A percentile compares a stretch with the other conserved stretches of the same genome.
phyloP scores from a whole-genome alignment of 2,329 filamentous ascomycete species.

The Exophiala viscosa region DNA sequence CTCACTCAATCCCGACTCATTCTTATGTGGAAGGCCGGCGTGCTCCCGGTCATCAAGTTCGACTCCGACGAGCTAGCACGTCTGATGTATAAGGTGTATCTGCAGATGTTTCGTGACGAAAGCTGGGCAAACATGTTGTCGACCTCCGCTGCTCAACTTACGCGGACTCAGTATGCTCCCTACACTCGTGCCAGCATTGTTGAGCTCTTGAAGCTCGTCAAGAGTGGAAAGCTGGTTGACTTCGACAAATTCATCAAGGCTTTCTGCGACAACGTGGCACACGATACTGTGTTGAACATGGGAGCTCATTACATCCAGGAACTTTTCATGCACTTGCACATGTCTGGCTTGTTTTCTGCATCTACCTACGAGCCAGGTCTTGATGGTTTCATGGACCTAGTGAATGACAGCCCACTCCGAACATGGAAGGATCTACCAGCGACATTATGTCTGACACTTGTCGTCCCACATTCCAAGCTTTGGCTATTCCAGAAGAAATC shows the following conservation, averaged over 20 bases:
- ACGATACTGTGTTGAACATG: conserved; percentile 20
- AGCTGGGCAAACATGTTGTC: conserved; percentile 3
- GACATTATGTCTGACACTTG: conserved; percentile 1
- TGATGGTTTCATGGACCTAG: neutral
- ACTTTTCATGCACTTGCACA: conserved; percentile 30
- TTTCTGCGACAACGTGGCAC: conserved; percentile 16
- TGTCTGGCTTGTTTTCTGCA: conserved; percentile 24
- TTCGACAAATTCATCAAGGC: conserved; percentile 19
- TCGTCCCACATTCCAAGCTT: neutral
- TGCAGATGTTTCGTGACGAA: conserved; percentile 46
- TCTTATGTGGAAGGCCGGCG: too few relatives aligned
- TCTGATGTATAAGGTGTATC: conserved; percentile 43
- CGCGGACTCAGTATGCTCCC: neutral
- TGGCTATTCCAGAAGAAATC: too few relatives aligned
- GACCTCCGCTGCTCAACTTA: conserved; percentile 7
- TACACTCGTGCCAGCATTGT: conserved; percentile 31
- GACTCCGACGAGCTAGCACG: neutral
- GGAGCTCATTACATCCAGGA: conserved; percentile 31
- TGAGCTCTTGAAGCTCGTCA: conserved; percentile 28
- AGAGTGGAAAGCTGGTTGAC: conserved; percentile 22
- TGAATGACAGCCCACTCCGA: conserved; percentile 5
- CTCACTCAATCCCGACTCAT: neutral
- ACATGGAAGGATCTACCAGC: neutral
- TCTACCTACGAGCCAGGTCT: too few relatives aligned
- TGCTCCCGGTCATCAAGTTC: too few relatives aligned